phyloP scores from a whole-genome alignment of 2,329 filamentous ascomycete genomes.

The Exophiala calicioides region DNA sequence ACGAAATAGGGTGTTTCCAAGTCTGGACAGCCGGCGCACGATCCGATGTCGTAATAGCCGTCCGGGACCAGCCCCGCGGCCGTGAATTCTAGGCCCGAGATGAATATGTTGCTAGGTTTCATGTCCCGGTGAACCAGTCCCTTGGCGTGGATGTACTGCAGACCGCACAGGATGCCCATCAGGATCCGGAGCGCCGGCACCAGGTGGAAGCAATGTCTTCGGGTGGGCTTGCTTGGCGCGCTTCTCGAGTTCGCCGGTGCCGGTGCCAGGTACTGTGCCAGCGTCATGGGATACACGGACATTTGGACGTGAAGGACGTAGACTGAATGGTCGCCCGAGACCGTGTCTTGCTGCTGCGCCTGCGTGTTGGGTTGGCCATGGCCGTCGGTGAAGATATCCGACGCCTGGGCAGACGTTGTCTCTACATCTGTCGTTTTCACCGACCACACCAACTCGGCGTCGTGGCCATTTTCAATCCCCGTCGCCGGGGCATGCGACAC shows the following conservation, averaged over 20 bases:
- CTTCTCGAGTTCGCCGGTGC: constrained; percentile 31
- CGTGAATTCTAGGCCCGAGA: constrained; percentile 49
- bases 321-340: constrained; percentile 35
- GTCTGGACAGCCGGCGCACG: constrained; percentile 24
- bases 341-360: constrained; percentile 30
- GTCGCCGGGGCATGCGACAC: constrained; percentile 5
- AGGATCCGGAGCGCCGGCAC: constrained; percentile 59
- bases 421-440: constrained; percentile 10
- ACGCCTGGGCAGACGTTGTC: constrained; percentile 16
- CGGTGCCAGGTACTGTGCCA: constrained; percentile 59
- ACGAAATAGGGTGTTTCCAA: constrained; percentile 45
- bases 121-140: constrained; percentile 66
- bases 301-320: constrained; percentile 64
- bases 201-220: constrained; percentile 64
- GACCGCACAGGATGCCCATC: constrained; percentile 61
- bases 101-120: constrained; percentile 69
- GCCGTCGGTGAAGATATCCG: constrained; percentile 29
- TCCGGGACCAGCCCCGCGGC: constrained; percentile 43
- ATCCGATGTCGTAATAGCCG: constrained; percentile 42
- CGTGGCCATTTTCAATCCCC: constrained; percentile 2
- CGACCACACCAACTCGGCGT: constrained; percentile 7
- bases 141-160: constrained; percentile 64
- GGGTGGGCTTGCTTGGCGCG: constrained; percentile 19
- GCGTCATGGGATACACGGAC: constrained; percentile 63
- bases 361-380: constrained; percentile 11